Conservation (phyloP, 2,329 filamentous ascomycete genomes). For the Aspergillus glaucus region DNA sequence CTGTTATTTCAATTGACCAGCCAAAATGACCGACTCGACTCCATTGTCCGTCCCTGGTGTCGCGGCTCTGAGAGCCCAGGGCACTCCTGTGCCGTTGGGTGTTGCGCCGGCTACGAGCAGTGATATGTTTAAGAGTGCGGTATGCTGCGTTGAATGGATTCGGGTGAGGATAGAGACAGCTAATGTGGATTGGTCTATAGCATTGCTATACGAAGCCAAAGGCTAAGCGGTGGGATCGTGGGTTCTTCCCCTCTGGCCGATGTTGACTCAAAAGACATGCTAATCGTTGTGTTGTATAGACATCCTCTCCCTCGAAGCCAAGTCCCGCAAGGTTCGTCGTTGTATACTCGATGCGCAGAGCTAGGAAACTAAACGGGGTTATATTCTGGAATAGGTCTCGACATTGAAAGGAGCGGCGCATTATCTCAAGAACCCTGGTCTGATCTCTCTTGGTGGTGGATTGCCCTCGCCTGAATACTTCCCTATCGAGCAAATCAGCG, state of each 20-base stretch:
- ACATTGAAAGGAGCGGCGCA: constrained; percentile 78
- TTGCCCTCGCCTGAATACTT: constrained; percentile 87
- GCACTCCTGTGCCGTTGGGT: constrained; percentile 63
- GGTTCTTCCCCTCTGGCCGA: constrained; percentile 32
- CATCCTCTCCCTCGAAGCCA: constrained; percentile 58
- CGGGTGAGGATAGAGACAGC: not conserved
- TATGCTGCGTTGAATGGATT: constrained; percentile 32
- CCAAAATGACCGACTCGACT: constrained; percentile 6
- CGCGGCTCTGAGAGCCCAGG: constrained; percentile 59
- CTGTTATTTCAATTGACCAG: not conserved
- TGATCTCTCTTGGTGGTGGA: constrained; percentile 90
- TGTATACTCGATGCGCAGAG: not conserved
- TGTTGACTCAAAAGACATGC: not conserved
- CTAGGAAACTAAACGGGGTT: not conserved
- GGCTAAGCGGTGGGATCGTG: constrained; percentile 79
- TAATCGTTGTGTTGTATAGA: constrained; percentile 20
- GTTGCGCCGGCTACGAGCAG: constrained; percentile 71
- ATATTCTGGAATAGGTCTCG: constrained; percentile 45
- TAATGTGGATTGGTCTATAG: constrained; percentile 19
- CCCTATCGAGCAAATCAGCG: constrained; percentile 71
- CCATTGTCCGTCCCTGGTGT: constrained; percentile 62
- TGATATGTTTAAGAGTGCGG: constrained; percentile 74
- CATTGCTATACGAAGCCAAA: constrained; percentile 57
- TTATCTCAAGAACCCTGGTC: constrained; percentile 68
- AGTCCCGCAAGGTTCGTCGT: constrained; percentile 37